A percentile compares a stretch with the other conserved stretches of the same genome.
Evolutionary conservation across 306 rosid species (phyloP).

Genomic region (Pachyrhizus erosus): DNA sequence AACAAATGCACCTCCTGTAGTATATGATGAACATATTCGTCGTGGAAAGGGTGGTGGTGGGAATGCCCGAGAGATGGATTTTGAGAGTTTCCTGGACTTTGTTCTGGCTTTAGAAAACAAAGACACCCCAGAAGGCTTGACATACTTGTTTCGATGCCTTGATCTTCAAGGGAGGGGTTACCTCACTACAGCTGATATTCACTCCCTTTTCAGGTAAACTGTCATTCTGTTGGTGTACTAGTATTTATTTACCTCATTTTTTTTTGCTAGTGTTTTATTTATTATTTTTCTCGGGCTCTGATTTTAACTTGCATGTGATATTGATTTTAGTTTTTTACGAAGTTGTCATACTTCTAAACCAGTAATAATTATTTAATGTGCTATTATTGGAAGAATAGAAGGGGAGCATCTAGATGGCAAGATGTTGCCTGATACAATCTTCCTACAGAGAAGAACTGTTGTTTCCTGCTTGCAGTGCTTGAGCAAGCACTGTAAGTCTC

Average conservation of each 20-base stretch:
- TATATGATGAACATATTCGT: conserved; percentile 90
- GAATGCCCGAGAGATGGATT: conserved; percentile 90
- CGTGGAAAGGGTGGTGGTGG: conserved; percentile 85
- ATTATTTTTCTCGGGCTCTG: background rate
- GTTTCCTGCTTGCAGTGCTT: conserved; percentile 79
- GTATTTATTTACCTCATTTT: conserved; percentile 1
- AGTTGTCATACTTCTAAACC: conserved; percentile 7
- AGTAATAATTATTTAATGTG: conserved; percentile 34
- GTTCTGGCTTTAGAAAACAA: conserved; percentile 97
- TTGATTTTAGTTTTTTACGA: background rate
- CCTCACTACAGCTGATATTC: conserved; percentile 95
- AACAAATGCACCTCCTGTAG: conserved; percentile 52
- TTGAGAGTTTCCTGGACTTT: conserved; percentile 87
- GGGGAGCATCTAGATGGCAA: conserved; percentile 79
- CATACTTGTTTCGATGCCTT: conserved; percentile 95
- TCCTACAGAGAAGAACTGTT: conserved; percentile 71
- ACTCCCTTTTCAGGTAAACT: conserved; percentile 90
- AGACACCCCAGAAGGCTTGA: conserved; percentile 96
- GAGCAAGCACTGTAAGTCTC: conserved; percentile 82
- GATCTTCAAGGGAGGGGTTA: conserved; percentile 95
- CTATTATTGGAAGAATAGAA: conserved; percentile 78
- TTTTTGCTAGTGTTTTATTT: background rate
- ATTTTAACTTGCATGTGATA: background rate
- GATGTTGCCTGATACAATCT: conserved; percentile 90
- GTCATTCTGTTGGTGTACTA: conserved; percentile 16